Base-by-base conservation (phyloP, 2,329 filamentous ascomycete species). In the Nemania abortiva region DNA sequence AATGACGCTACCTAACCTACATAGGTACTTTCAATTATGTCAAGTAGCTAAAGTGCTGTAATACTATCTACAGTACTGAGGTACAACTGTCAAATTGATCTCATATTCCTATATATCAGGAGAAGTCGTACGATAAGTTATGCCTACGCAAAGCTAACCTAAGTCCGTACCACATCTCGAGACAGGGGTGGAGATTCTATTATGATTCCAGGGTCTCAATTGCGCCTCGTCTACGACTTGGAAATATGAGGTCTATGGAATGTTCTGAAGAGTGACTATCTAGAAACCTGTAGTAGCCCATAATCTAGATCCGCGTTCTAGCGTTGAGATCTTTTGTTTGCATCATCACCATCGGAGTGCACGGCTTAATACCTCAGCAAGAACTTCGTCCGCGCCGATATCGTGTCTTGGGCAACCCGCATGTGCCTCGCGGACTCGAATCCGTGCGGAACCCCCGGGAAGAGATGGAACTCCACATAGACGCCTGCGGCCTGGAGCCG, bases 401-500 rank as follows among this genome's bases (percentile, higher is more conserved):
- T 6, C 10, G 66, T 61, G 10, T 58, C 49, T 47, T 58, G 29
- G 1, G 57, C 47, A 37, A 71, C 58, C 37, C 31, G 31, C 1
- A 68, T 20, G 3, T 63, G 29, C 11, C 53, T n/a, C 9, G 39
- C 15, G 0, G 29, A n/a, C 29, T 72, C 69, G 24, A 68, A 74
- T 3, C 70, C 72, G 27, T 74, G 72, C 1, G 65, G 70, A 11
- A 78, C 60, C 1, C 77, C 77, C 1, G 74, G 72, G 27, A 72
- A 78, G 10, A 77, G 42, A 31, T 78, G 77, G 34, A 77, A 73
- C 53, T 78, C 77, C 7, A 74, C 71, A 18, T 71, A 63, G 6
- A 75, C 73, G 57, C 74, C 69, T 5, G 70, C 76, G 1, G 63
- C 68, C 15, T 69, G 65, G 29, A 79, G 60, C 31, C 72, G 66